Evolutionary conservation across 164 flowering plant species (phyloP).

Genomic region (Umbellularia californica): DNA sequence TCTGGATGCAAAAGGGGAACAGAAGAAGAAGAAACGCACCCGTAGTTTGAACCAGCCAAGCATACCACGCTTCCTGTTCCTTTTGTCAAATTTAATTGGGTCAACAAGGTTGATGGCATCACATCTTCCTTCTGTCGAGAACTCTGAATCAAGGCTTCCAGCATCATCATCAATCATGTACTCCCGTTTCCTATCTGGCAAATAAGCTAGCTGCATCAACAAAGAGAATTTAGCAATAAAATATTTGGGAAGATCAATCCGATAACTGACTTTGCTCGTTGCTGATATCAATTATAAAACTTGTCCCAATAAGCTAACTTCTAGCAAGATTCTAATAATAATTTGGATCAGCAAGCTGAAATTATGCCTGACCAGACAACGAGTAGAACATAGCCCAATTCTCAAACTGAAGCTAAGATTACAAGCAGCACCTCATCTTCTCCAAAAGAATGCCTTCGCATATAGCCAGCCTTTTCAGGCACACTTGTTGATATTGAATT

Average conservation of each 20-base stretch:
- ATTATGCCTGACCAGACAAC: neutral
- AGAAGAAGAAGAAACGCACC: conserved; percentile 30
- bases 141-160: conserved; percentile 56
- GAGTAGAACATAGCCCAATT: conserved; percentile 7
- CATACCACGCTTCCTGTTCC: conserved; percentile 63
- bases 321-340: neutral
- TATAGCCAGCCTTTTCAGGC: conserved; percentile 42
- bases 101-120: conserved; percentile 46
- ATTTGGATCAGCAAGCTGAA: conserved; percentile 4
- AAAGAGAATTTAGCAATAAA: neutral
- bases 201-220: conserved; percentile 68
- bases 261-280: neutral
- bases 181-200: conserved; percentile 73
- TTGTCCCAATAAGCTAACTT: conserved; percentile 1
- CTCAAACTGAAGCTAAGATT: conserved; percentile 5
- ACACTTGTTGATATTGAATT: conserved; percentile 45
- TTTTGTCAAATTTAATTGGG: conserved; percentile 47
- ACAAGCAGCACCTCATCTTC: conserved; percentile 70
- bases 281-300: too few relatives aligned
- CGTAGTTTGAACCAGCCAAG: conserved; percentile 79
- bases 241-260: neutral
- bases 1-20: neutral
- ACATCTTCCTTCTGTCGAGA: conserved; percentile 45
- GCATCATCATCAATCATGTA: conserved; percentile 59
- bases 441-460: conserved; percentile 68